A percentile compares a stretch with the other conserved stretches of the same genome.
Conservation (phyloP, 2,329 filamentous ascomycete genomes). For the Fusarium incarnatum region DNA sequence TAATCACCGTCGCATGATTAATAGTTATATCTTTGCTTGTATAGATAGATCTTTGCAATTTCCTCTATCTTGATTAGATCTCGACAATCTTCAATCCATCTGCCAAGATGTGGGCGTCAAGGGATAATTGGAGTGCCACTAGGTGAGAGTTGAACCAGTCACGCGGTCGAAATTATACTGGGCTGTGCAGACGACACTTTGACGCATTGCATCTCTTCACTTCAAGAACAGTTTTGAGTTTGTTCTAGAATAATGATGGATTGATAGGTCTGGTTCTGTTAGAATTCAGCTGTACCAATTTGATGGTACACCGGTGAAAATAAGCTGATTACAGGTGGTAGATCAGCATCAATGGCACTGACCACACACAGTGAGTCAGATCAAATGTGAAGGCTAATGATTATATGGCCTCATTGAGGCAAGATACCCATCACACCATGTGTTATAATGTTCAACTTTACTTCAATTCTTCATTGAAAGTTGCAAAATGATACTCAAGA, state of each 20-base stretch:
- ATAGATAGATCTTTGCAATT: background rate
- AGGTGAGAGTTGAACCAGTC: conserved; percentile 15
- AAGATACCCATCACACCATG: too few species aligned
- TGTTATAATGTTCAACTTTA: background rate
- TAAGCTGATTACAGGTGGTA: background rate
- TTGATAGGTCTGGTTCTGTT: background rate
- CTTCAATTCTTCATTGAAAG: background rate
- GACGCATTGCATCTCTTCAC: background rate
- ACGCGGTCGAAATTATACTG: conserved; percentile 22
- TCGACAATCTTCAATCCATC: conserved; percentile 7
- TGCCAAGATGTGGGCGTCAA: conserved; percentile 23
- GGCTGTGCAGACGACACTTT: conserved; percentile 22
- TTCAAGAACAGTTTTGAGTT: background rate
- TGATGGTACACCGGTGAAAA: background rate
- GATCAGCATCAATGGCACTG: background rate
- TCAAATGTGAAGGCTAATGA: too few species aligned
- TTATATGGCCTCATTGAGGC: background rate
- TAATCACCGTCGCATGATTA: background rate
- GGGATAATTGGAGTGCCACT: conserved; percentile 24
- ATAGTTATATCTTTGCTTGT: background rate
- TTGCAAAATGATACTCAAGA: background rate
- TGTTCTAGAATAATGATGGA: background rate
- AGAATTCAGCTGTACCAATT: background rate
- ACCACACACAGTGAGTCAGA: background rate
- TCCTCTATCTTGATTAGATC: background rate